Evolutionary conservation across 2,329 filamentous ascomycete species (phyloP).

Genomic region (Meredithiella fracta): DNA sequence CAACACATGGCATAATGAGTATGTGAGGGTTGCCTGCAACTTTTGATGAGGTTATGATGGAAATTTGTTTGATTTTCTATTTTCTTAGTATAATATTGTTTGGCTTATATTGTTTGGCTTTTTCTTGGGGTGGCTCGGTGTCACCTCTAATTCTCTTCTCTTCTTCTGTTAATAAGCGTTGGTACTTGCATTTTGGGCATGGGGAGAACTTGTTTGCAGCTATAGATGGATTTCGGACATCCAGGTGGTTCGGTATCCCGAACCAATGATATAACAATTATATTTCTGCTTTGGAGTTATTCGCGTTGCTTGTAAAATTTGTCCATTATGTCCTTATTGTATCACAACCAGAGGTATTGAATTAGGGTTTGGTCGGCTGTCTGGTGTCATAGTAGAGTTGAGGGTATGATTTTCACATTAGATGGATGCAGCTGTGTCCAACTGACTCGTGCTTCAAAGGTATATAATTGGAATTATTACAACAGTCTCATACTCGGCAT

Average conservation of each 20-base stretch:
- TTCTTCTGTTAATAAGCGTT: neutral
- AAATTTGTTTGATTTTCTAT: neutral
- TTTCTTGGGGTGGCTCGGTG: neutral
- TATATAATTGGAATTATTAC: neutral
- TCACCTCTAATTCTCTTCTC: neutral
- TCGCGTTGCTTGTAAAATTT: no score
- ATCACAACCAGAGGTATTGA: no score
- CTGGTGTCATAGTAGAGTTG: no score
- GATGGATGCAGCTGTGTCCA: no score
- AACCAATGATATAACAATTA: no score
- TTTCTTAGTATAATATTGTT: neutral
- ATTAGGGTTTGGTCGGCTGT: neutral
- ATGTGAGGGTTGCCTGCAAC: neutral
- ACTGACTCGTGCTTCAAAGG: neutral
- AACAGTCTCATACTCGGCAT: neutral
- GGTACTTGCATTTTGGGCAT: neutral
- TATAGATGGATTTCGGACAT: no score
- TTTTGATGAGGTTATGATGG: neutral
- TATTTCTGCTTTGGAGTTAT: no score
- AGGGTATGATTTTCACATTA: no score
- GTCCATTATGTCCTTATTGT: no score
- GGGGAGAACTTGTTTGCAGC: no score
- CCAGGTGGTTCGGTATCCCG: no score
- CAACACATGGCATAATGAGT: constrained; percentile 33
- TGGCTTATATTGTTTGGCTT: neutral